These are phyloP conservation scores for Globisporangium okanoganense DNA, from an alignment of 352 stramenopile species.

Conservation along the genomic window DNA sequence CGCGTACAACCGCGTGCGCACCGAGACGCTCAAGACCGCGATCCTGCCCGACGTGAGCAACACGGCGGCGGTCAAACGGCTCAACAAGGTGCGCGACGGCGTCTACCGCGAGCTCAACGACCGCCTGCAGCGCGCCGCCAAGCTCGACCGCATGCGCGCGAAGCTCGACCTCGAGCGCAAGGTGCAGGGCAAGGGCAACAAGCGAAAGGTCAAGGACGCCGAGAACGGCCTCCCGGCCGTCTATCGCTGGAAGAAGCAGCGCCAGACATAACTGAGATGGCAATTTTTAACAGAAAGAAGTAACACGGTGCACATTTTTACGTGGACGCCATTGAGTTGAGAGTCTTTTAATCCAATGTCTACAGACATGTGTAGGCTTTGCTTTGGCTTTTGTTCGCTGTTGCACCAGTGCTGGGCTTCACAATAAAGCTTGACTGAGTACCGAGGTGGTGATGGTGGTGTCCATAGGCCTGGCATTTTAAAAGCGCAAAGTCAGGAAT, in stretches of 20 bases:
- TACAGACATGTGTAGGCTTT: not conserved
- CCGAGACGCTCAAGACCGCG: constrained; percentile 44
- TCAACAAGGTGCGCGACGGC: constrained; percentile 56
- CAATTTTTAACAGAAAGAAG: constrained; percentile 1
- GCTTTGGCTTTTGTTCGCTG: not conserved
- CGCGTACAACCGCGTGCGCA: constrained; percentile 74
- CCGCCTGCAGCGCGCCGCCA: constrained; percentile 58
- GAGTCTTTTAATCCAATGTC: not conserved
- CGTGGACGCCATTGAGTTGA: not conserved
- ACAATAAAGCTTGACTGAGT: not conserved
- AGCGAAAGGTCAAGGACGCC: constrained; percentile 74
- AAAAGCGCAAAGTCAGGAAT: not conserved
- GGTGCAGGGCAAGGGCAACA: constrained; percentile 80
- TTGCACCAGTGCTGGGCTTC: not conserved
- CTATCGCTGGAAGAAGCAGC: constrained; percentile 88
- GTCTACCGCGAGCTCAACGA: constrained; percentile 71
- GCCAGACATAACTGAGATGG: constrained; percentile 85
- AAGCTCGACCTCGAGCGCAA: constrained; percentile 84
- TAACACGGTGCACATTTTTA: constrained; percentile 4
- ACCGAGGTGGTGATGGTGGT: not conserved
- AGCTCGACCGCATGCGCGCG: constrained; percentile 64
- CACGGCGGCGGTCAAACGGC: constrained; percentile 43
- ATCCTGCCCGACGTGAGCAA: constrained; percentile 27
- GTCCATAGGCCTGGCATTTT: constrained; percentile 5
- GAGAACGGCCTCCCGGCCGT: constrained; percentile 66